phyloP scores from a whole-genome alignment of 768 basidiomycete species.

The Mrakia frigida region DNA sequence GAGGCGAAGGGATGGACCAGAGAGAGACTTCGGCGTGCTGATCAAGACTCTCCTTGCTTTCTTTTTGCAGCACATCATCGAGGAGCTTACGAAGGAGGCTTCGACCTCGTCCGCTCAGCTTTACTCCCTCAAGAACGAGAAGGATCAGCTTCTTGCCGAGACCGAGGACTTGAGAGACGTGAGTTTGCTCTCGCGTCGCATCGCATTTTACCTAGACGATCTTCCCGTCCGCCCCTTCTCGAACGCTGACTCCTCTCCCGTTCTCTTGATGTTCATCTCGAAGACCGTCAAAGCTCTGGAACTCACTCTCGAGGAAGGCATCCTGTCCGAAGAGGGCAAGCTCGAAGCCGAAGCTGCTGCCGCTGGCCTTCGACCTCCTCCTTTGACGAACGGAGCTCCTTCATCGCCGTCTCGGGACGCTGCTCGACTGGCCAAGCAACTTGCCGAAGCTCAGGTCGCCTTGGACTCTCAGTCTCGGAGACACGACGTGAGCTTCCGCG shows the following conservation, averaged over 20 bases:
- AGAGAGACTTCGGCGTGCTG: background rate
- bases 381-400: background rate
- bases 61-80: conserved; percentile 61
- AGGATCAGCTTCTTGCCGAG: conserved; percentile 61
- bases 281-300: conserved; percentile 75
- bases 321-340: conserved; percentile 52
- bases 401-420: conserved; percentile 20
- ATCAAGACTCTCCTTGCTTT: background rate
- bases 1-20: background rate
- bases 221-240: background rate
- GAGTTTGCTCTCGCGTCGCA: background rate
- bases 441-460: conserved; percentile 41
- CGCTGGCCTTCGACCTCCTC: background rate
- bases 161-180: conserved; percentile 71
- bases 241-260: background rate
- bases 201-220: no score
- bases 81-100: conserved; percentile 81
- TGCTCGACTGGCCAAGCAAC: conserved; percentile 25
- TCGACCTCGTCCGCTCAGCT: conserved; percentile 57
- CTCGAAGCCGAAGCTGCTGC: conserved; percentile 34
- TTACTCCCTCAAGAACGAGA: conserved; percentile 71
- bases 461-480: conserved; percentile 19
- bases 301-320: conserved; percentile 61
- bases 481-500: conserved; percentile 18
- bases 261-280: background rate